These are phyloP conservation scores for Geranomyces variabilis DNA, from an alignment of 192 early-diverging fungal species.

Conservation along the genomic window DNA sequence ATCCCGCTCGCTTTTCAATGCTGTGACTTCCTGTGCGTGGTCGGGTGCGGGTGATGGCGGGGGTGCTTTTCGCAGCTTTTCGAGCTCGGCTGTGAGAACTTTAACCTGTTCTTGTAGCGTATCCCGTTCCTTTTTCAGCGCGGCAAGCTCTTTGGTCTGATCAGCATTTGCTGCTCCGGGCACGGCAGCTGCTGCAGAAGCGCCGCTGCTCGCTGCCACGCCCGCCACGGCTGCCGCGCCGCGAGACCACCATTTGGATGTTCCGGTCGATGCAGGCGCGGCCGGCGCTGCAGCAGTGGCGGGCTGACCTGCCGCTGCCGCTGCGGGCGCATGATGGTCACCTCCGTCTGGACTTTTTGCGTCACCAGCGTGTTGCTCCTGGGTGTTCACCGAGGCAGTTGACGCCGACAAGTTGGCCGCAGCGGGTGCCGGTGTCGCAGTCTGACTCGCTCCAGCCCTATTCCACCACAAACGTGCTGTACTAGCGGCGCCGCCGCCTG, in stretches of 20 bases:
- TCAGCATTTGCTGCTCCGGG: background rate
- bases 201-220: background rate
- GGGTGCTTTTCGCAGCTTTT: background rate
- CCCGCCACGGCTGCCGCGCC: slow-evolving; percentile 11
- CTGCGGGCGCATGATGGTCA: background rate
- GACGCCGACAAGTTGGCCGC: background rate
- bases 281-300: background rate
- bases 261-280: background rate
- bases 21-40: background rate
- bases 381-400: slow-evolving; percentile 8
- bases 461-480: slow-evolving; percentile 28
- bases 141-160: slow-evolving; percentile 14
- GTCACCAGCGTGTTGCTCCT: background rate
- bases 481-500: background rate
- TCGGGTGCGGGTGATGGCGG: slow-evolving; percentile 1
- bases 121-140: background rate
- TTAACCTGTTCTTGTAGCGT: slow-evolving; percentile 2
- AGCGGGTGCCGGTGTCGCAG: background rate
- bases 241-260: slow-evolving; percentile 9
- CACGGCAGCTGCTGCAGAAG: slow-evolving; percentile 2
- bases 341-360: background rate
- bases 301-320: background rate
- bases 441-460: background rate
- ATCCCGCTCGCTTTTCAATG: background rate
- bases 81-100: background rate